phyloP scores from a whole-genome alignment of 306 rosid species.

The Sesbania bispinosa region DNA sequence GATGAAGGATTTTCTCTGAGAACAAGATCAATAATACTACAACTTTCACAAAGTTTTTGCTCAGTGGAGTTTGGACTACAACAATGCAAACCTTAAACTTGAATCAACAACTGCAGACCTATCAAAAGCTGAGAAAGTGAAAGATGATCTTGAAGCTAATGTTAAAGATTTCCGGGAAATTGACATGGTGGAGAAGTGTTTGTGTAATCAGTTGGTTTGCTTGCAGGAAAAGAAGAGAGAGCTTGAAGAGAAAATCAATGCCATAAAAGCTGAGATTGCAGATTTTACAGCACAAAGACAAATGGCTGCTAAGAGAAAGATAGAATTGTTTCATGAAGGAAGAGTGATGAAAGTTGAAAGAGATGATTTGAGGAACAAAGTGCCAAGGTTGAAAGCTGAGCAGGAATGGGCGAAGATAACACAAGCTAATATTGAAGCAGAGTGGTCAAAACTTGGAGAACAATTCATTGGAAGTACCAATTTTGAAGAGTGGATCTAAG shows the following conservation, averaged over 20 bases:
- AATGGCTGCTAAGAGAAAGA: constrained; percentile 12
- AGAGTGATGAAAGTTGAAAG: not conserved
- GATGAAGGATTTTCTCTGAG: constrained; percentile 16
- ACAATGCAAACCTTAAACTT: constrained; percentile 23
- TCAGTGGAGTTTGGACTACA: constrained; percentile 23
- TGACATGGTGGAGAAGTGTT: not conserved
- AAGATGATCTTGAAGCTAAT: constrained; percentile 8
- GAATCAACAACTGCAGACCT: not conserved
- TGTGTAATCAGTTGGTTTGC: not conserved
- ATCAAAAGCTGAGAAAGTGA: not conserved
- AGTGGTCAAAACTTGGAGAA: constrained; percentile 18
- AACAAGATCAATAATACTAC: not conserved
- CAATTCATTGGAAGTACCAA: not conserved
- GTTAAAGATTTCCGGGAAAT: constrained; percentile 17
- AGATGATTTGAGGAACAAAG: constrained; percentile 16
- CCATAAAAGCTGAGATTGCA: constrained; percentile 16
- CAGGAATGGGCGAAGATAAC: constrained; percentile 17
- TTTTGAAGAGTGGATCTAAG: not conserved
- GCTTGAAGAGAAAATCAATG: constrained; percentile 29
- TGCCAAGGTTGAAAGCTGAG: constrained; percentile 21
- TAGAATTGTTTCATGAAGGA: constrained; percentile 1
- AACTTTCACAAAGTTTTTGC: constrained; percentile 13
- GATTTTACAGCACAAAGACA: not conserved
- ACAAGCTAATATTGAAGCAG: constrained; percentile 18
- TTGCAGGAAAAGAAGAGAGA: constrained; percentile 21